Evolutionary conservation across 139 green algal genomes (phyloP), one percentile per base, ranked within the genome.

Genomic region (Chlamydomonas applanata): DNA sequence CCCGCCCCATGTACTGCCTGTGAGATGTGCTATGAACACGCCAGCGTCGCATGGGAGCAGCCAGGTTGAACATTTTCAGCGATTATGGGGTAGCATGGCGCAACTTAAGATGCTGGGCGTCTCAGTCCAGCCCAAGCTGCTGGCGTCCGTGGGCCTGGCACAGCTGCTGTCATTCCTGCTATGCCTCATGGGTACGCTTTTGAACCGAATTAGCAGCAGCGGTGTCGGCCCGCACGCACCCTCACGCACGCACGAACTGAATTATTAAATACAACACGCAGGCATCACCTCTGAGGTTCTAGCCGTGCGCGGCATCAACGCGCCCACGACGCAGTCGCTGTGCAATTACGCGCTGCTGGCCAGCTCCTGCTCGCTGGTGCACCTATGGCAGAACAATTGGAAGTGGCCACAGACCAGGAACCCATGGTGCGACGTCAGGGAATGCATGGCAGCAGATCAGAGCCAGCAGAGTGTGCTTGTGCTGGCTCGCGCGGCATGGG

Each of bases 291-390:
- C 84, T 22, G 63, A 72, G 0, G 25, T 79, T 0, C 74, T 94
- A 0, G 85, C 82, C 0, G 40, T 40, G 14, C 79, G 77, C 34
- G 88, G 87, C 33, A 46, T 94, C 2, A 83, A 81, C 25, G 68
- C 82, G 22, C 89, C 91, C 24, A 85, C 88, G 0, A 82, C 80
- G 1, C 91, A 95, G 70, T 81, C 82, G 0, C 71, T 85, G 16
- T 45, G 93, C 40, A 92, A 88, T 78, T 95, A 95, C 74, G 16
- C 69, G 32, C 78, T 93, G 54, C 79, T 94, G n/a, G 77, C 71
- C 0, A 0, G 65, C 25, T 33, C 34, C 33, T 71, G 74, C 7
- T 44, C 36, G 13, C 14, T 11, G 4, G 32, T 80, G 16, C 53
- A 73, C 46, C 19, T 73, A 36, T 73, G 30, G 25, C n/a, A 27